Evolutionary conservation across 257 asterid genomes (phyloP).

Genomic region (Coffea canephora): DNA sequence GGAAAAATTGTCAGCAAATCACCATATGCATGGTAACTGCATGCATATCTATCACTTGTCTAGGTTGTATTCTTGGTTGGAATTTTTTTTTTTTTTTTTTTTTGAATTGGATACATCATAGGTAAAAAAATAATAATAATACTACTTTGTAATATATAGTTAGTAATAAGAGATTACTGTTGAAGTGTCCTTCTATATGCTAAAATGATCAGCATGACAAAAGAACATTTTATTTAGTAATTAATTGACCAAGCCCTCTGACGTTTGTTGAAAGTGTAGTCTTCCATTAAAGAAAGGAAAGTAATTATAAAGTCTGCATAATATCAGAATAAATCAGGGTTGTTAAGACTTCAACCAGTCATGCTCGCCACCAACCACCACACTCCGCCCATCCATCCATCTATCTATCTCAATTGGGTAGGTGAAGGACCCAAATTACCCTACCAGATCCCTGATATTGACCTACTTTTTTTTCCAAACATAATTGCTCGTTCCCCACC

Average conservation of each 20-base stretch:
- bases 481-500: not conserved
- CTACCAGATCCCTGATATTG: not conserved
- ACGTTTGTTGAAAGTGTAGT: not conserved
- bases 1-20: too few species aligned
- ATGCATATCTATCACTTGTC: too few species aligned
- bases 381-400: not conserved
- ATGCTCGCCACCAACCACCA: conserved; percentile 28
- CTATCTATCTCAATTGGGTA: conserved; percentile 8
- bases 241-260: not conserved
- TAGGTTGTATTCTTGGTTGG: too few species aligned
- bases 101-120: too few species aligned
- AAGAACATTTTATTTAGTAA: not conserved
- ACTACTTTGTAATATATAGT: too few species aligned
- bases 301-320: not conserved
- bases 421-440: conserved; percentile 16
- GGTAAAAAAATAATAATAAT: too few species aligned
- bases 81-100: too few species aligned
- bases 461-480: not conserved
- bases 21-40: too few species aligned
- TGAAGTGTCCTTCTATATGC: not conserved
- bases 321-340: conserved; percentile 2
- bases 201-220: not conserved
- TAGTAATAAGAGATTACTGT: not conserved
- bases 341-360: conserved; percentile 20
- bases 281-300: not conserved